Conservation (phyloP, 2,329 filamentous ascomycete genomes). For the Xenoacremonium recifei region DNA sequence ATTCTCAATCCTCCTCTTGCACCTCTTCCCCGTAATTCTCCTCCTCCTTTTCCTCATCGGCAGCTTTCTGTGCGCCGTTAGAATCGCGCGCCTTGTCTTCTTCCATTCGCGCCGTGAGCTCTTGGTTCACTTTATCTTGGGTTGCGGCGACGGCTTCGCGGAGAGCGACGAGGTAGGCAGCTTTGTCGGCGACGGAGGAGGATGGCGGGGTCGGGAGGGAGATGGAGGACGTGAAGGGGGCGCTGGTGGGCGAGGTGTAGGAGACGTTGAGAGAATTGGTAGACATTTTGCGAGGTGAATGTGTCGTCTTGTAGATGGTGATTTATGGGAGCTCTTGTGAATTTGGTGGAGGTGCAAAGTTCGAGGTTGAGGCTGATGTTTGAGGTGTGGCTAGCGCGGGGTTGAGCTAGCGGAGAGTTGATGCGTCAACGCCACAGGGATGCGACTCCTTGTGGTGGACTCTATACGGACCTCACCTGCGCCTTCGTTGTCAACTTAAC, state of each 20-base stretch:
- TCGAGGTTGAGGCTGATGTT: conserved; percentile 3
- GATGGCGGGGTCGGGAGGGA: conserved; percentile 34
- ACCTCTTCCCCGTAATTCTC: conserved; percentile 86
- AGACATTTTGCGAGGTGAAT: conserved; percentile 5
- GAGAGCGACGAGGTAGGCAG: conserved; percentile 58
- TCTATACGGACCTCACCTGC: no score
- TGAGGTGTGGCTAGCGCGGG: conserved; percentile 16
- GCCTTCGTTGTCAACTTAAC: not conserved
- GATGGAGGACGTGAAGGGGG: conserved; percentile 43
- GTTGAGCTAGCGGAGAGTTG: conserved; percentile 16
- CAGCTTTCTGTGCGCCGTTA: conserved; percentile 28
- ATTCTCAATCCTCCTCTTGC: conserved; percentile 51
- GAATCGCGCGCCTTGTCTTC: conserved; percentile 61
- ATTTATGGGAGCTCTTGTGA: not conserved
- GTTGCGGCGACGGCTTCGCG: conserved; percentile 54
- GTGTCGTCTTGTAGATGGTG: not conserved
- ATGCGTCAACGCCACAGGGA: not conserved
- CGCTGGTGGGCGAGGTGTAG: conserved; percentile 53
- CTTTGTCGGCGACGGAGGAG: conserved; percentile 47
- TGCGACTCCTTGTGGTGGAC: not conserved
- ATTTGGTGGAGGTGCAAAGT: not conserved
- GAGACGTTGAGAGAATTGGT: conserved; percentile 40
- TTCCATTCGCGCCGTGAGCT: conserved; percentile 73
- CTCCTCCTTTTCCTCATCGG: conserved; percentile 62
- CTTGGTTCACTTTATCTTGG: conserved; percentile 68